Evolutionary conservation across 352 stramenopile species (phyloP).

Genomic region (Phytophthora hibernalis): DNA sequence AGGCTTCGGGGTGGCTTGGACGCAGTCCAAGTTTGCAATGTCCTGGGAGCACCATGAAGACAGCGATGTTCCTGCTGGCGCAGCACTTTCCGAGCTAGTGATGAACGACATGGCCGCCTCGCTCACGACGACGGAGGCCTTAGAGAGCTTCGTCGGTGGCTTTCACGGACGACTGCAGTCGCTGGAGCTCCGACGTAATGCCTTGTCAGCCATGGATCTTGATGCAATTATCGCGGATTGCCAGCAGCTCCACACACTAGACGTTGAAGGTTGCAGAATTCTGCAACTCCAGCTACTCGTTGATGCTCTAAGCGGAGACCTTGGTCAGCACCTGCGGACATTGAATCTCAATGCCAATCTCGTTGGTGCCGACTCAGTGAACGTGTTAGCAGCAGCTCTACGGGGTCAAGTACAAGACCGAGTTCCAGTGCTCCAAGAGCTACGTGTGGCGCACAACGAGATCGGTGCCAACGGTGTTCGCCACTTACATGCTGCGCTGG

Average conservation of each 20-base stretch:
- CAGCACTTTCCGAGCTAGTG: conserved; percentile 34
- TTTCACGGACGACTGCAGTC: conserved; percentile 34
- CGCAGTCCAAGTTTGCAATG: conserved; percentile 29
- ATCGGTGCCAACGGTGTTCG: conserved; percentile 43
- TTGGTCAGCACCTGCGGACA: conserved; percentile 31
- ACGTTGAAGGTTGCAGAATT: conserved; percentile 44
- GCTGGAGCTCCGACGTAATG: conserved; percentile 39
- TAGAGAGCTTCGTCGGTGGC: conserved; percentile 30
- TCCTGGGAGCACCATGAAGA: conserved; percentile 26
- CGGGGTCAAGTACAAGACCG: conserved; percentile 16
- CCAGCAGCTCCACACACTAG: conserved; percentile 31
- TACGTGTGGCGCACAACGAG: conserved; percentile 37
- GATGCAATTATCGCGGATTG: conserved; percentile 32
- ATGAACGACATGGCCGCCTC: conserved; percentile 40
- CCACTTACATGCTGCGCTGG: conserved; percentile 34
- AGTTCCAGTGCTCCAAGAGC: conserved; percentile 31
- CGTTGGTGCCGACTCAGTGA: conserved; percentile 34
- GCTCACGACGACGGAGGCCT: conserved; percentile 28
- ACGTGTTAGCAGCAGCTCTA: conserved; percentile 34
- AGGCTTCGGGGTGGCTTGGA: conserved; percentile 39
- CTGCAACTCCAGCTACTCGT: conserved; percentile 43
- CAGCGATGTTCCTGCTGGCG: not conserved
- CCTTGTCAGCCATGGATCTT: conserved; percentile 38
- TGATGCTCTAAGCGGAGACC: conserved; percentile 30
- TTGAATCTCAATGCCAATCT: conserved; percentile 47